Evolutionary conservation across 108 stramenopile genomes (phyloP).

Genomic region (Parietichytrium sp.): DNA sequence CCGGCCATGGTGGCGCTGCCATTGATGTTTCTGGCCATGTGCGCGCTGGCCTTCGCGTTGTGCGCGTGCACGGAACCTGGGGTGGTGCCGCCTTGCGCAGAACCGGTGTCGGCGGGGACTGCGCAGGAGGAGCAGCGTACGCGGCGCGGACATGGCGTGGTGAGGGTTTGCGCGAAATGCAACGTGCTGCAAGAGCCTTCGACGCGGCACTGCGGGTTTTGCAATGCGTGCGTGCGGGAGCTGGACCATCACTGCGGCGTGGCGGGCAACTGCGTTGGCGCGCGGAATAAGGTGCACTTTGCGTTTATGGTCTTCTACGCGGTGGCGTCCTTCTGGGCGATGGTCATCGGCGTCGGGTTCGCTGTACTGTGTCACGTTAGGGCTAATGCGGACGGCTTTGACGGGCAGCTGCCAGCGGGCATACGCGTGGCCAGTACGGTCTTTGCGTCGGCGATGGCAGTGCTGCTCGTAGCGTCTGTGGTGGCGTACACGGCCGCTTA

Average conservation of each 20-base stretch:
- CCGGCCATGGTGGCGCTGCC: not conserved
- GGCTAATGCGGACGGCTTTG: not conserved
- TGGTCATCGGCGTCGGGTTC: not conserved
- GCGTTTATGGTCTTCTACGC: conserved; percentile 1
- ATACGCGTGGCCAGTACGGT: not conserved
- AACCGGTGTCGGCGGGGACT: not conserved
- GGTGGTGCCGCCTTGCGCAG: not conserved
- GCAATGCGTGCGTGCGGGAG: conserved; percentile 34
- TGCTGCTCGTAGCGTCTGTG: not conserved
- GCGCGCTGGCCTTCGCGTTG: not conserved
- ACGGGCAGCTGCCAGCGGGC: not conserved
- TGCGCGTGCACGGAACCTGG: conserved; percentile 26
- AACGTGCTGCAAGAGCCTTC: not conserved
- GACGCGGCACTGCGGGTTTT: conserved; percentile 23
- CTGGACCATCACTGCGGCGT: conserved; percentile 33
- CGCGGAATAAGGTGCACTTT: conserved; percentile 39
- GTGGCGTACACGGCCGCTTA: not conserved
- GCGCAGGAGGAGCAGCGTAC: too few relatives aligned
- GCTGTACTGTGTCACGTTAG: not conserved
- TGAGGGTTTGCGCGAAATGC: not conserved
- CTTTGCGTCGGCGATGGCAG: not conserved
- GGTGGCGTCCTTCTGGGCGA: conserved; percentile 10
- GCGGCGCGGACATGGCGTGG: not conserved
- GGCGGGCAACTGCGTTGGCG: conserved; percentile 9
- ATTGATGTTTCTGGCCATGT: not conserved